These are phyloP conservation scores for Cadophora gregata DNA, from an alignment of 2,329 filamentous ascomycete genomes.

Conservation along the genomic window DNA sequence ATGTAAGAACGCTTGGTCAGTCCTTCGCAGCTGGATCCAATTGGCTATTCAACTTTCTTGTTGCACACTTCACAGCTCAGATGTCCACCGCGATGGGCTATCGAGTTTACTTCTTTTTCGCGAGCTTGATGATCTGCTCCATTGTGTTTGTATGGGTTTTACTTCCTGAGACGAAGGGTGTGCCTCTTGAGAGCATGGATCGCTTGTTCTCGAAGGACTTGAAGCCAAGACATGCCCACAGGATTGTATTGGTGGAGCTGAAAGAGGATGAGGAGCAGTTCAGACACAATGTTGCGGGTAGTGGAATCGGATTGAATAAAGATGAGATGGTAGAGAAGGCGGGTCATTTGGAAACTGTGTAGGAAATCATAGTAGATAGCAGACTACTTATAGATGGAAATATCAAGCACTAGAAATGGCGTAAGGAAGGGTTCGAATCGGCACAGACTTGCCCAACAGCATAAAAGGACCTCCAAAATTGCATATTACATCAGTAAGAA, in stretches of 20 bases:
- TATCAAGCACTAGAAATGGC: background rate
- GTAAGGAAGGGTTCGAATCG: background rate
- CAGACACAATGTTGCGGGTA: slow-evolving; percentile 36
- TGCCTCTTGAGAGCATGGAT: background rate
- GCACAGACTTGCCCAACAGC: background rate
- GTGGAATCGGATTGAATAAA: slow-evolving; percentile 35
- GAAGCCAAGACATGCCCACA: background rate
- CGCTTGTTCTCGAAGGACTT: background rate
- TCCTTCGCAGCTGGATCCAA: background rate
- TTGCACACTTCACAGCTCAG: background rate
- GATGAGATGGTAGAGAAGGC: slow-evolving; percentile 32
- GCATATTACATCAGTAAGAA: too few relatives aligned
- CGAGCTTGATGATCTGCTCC: background rate
- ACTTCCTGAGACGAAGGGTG: background rate
- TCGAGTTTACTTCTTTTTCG: background rate
- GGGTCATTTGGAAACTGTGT: slow-evolving; percentile 37
- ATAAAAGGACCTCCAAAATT: too few relatives aligned
- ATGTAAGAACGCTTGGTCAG: background rate
- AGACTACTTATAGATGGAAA: background rate
- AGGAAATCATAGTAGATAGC: background rate
- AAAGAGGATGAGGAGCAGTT: slow-evolving; percentile 36
- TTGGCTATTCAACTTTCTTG: background rate
- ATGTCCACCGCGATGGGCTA: background rate
- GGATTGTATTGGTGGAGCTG: background rate
- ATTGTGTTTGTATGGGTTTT: background rate